These are phyloP conservation scores for Dissophora globulifera DNA, from an alignment of 192 early-diverging fungal species.

Conservation along the genomic window DNA sequence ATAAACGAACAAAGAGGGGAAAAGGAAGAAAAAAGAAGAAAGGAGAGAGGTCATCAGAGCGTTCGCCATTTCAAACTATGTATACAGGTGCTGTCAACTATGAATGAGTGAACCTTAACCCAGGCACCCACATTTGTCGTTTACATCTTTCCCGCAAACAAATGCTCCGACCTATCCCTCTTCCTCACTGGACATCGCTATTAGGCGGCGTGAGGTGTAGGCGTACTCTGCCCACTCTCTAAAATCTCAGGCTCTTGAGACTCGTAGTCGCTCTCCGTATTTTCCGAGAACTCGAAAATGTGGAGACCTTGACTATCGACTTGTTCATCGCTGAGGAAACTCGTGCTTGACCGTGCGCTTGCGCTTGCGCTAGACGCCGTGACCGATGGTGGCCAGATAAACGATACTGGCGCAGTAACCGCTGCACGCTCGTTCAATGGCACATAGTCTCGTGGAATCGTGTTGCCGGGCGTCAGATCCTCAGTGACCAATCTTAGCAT, in stretches of 20 bases:
- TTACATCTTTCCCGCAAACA: too few species aligned
- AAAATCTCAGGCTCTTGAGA: background rate
- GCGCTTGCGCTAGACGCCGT: too few species aligned
- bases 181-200: too few species aligned
- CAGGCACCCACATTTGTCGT: too few species aligned
- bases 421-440: background rate
- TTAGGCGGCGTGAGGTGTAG: background rate
- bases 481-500: conserved; percentile 31
- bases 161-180: too few species aligned
- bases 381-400: background rate
- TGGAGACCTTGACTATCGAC: background rate
- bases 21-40: background rate
- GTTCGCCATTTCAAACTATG: too few species aligned
- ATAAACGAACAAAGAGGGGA: background rate
- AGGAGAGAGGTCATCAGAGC: background rate
- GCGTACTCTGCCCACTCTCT: background rate
- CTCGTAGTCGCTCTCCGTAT: background rate
- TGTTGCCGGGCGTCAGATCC: conserved; percentile 16
- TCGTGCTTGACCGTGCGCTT: background rate
- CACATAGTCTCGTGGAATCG: conserved; percentile 13
- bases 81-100: too few species aligned
- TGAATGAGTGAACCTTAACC: too few species aligned
- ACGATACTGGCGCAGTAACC: background rate
- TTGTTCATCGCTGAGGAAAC: background rate
- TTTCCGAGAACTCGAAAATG: conserved; percentile 11